Evolutionary conservation across 805 yeast genomes (phyloP), one percentile per base, ranked within the genome.

Genomic region (Saitoella complicata): DNA sequence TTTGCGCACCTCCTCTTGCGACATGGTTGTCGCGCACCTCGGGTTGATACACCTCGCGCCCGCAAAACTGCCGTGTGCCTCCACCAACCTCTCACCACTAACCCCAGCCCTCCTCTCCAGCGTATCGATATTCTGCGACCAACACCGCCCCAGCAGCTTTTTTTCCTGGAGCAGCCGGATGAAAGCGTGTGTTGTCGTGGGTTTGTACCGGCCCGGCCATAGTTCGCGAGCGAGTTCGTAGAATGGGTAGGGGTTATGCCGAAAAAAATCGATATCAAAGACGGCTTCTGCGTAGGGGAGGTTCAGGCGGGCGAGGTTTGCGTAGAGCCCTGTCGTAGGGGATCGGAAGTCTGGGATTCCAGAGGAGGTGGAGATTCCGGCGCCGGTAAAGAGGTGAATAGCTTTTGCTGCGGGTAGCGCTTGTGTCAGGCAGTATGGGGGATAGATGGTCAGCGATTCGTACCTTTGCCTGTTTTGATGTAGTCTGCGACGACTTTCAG

Each of bases 281-380:
- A 88, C 95, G 0, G 96, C 96, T 58, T 88, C 98, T 0, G 96
- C 91, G 58, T 75, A 86, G 5, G 97, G 97, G 41, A 88, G 65
- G 34, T 82, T 70, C 36, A 87, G 67, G 50, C 75, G 69, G 44
- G 56, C 56, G 43, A 88, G 65, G 58, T 88, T 88, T 50, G 86
- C 74, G 55, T 88, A 88, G 5, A 88, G 69, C 0, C 69, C 69
- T 1, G 97, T 88, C 38, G 75, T 72, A 1, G 96, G 96, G 12
- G 93, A 77, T 52, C 97, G 68, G 59, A 88, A 88, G 59, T 88
- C 98, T 0, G 97, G 98, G 40, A 87, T 88, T 0, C 97, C 98
- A 40, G 94, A 86, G 2, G 82, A 68, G 0, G 97, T 88, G 2
- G 95, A 84, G 37, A 86, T 77, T 1, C 98, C 98, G 0, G 98